A percentile compares a stretch with the other conserved stretches of the same genome.
phyloP scores from a whole-genome alignment of 331 rosid genomes.

The Cydonia oblonga region DNA sequence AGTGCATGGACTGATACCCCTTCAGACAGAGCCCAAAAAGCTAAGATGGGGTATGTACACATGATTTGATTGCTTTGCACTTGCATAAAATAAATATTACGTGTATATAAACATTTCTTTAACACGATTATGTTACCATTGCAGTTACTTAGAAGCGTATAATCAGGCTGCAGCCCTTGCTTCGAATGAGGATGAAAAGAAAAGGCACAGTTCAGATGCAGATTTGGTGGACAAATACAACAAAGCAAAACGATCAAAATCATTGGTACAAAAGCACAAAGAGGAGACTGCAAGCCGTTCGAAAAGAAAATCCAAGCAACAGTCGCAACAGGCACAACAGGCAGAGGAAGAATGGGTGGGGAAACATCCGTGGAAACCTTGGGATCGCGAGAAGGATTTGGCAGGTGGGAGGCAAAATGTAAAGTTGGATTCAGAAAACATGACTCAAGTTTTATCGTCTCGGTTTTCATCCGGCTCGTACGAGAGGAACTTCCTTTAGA shows the following conservation, averaged over 20 bases:
- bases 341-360: constrained; percentile 65
- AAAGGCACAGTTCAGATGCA: constrained; percentile 45
- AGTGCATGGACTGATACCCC: constrained; percentile 92
- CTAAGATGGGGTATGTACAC: constrained; percentile 61
- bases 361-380: constrained; percentile 96
- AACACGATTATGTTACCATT: constrained; percentile 9
- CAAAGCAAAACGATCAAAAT: constrained; percentile 64
- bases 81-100: not conserved
- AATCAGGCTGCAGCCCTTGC: constrained; percentile 69
- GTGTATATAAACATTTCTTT: not conserved
- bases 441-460: constrained; percentile 58
- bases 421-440: constrained; percentile 58
- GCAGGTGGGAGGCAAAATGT: constrained; percentile 63
- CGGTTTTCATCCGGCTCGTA: constrained; percentile 66
- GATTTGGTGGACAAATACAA: constrained; percentile 84
- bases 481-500: constrained; percentile 73
- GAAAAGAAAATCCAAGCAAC: constrained; percentile 60
- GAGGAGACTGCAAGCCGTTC: constrained; percentile 39
- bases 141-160: constrained; percentile 90
- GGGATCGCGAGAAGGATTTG: constrained; percentile 92
- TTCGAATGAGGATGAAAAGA: constrained; percentile 52
- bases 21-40: constrained; percentile 74
- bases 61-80: constrained; percentile 4
- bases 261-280: constrained; percentile 63
- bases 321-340: not conserved